A percentile compares a stretch with the other conserved stretches of the same genome.
phyloP scores from a whole-genome alignment of 805 yeast species.

The Nakazawaea populi region DNA sequence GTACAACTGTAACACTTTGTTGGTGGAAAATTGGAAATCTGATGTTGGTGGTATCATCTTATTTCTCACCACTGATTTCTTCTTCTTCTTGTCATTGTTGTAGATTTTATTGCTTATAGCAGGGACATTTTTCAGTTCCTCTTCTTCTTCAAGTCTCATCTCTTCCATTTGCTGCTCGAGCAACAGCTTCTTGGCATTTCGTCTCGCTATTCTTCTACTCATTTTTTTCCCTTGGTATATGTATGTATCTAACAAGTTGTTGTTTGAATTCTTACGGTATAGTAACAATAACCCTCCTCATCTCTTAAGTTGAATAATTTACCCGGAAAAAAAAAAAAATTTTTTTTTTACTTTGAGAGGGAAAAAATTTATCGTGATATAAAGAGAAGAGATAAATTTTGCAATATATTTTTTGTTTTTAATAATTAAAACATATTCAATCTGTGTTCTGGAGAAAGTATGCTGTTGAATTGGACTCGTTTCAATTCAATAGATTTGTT shows the following conservation, averaged over 20 bases:
- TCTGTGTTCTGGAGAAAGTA: conserved; percentile 49
- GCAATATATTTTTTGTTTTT: conserved; percentile 2
- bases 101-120: conserved; percentile 12
- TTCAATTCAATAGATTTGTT: conserved; percentile 15
- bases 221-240: conserved; percentile 14
- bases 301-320: background rate
- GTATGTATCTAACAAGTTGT: background rate
- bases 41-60: conserved; percentile 28
- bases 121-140: background rate
- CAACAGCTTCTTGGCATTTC: conserved; percentile 19
- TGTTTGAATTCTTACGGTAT: conserved; percentile 1
- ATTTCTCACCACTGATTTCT: background rate
- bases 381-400: background rate
- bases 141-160: conserved; percentile 5
- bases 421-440: conserved; percentile 22
- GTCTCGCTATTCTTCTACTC: conserved; percentile 29
- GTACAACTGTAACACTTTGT: conserved; percentile 31
- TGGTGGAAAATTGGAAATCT: conserved; percentile 26
- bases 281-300: background rate
- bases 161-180: conserved; percentile 11
- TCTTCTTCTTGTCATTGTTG: conserved; percentile 1
- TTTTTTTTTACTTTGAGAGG: background rate
- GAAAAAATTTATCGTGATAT: background rate
- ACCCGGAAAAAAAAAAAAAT: background rate
- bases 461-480: conserved; percentile 22